Conservation (phyloP, 495 filamentous ascomycete genomes). For the Halenospora varia region DNA sequence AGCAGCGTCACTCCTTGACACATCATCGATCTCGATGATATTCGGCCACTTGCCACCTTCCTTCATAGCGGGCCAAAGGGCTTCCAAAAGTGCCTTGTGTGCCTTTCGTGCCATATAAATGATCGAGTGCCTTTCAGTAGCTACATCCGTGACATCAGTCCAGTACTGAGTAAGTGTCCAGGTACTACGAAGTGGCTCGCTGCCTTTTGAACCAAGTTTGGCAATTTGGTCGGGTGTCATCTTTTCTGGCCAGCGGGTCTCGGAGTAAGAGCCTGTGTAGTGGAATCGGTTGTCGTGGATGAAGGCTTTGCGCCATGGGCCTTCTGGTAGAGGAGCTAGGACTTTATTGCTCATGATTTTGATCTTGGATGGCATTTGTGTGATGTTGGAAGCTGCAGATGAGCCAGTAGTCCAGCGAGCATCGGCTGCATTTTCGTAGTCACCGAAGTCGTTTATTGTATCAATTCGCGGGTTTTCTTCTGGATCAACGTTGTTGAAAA, state of each 20-base stretch:
- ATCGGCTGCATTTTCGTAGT: too few relatives aligned
- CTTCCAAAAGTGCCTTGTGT: conserved; percentile 3
- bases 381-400: too few relatives aligned
- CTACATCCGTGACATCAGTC: neutral
- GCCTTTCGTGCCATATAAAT: conserved; percentile 4
- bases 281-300: neutral
- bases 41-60: conserved; percentile 11
- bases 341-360: too few relatives aligned
- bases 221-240: conserved; percentile 12
- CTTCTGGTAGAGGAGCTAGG: too few relatives aligned
- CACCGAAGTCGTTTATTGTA: neutral
- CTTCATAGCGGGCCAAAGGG: conserved; percentile 5
- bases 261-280: conserved; percentile 10
- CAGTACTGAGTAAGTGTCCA: conserved; percentile 15
- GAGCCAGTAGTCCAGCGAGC: too few relatives aligned
- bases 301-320: neutral
- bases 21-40: conserved; percentile 18
- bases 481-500: neutral
- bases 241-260: conserved; percentile 1
- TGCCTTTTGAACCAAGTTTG: neutral
- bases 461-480: neutral
- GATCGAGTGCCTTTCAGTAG: neutral
- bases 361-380: too few relatives aligned
- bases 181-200: conserved; percentile 2
- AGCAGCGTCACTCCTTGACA: conserved; percentile 1